phyloP scores from a whole-genome alignment of 768 basidiomycete species.

The Phanerodontia chrysosporium region DNA sequence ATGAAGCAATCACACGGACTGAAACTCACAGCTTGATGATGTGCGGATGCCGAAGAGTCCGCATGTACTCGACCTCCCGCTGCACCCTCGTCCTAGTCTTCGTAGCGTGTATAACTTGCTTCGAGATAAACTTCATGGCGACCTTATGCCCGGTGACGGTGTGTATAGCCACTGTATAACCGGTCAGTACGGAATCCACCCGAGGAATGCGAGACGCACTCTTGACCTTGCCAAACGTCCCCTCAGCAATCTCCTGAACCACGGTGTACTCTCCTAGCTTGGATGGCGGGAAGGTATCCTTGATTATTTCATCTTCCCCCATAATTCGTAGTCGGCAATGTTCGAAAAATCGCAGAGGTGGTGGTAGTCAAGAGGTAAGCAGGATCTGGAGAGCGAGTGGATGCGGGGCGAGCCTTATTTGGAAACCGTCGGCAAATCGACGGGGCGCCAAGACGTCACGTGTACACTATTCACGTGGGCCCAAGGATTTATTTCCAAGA shows the following conservation, averaged over 20 bases:
- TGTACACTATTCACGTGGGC: not conserved
- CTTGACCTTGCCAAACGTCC: conserved; percentile 98
- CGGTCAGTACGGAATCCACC: conserved; percentile 11
- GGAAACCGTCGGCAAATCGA: not conserved
- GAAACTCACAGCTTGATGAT: conserved; percentile 89
- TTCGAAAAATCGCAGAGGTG: not conserved
- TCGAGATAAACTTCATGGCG: conserved; percentile 96
- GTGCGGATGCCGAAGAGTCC: conserved; percentile 89
- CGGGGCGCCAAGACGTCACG: not conserved
- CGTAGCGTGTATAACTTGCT: conserved; percentile 86
- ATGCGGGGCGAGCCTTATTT: not conserved
- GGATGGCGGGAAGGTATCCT: conserved; percentile 45
- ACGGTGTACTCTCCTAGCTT: conserved; percentile 92
- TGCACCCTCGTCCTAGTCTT: conserved; percentile 91
- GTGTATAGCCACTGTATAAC: conserved; percentile 78
- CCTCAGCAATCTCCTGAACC: conserved; percentile 85
- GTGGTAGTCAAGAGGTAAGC: not conserved
- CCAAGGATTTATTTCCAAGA: too few relatives aligned
- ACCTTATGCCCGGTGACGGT: conserved; percentile 93
- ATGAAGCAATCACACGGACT: conserved; percentile 7
- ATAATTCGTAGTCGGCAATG: conserved; percentile 2
- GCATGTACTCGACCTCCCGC: conserved; percentile 96
- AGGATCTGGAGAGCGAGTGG: not conserved
- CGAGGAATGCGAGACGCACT: conserved; percentile 52
- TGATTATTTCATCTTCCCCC: conserved; percentile 25